Evolutionary conservation across 2,329 filamentous ascomycete species (phyloP).

Genomic region (Chlorencoelia australis): DNA sequence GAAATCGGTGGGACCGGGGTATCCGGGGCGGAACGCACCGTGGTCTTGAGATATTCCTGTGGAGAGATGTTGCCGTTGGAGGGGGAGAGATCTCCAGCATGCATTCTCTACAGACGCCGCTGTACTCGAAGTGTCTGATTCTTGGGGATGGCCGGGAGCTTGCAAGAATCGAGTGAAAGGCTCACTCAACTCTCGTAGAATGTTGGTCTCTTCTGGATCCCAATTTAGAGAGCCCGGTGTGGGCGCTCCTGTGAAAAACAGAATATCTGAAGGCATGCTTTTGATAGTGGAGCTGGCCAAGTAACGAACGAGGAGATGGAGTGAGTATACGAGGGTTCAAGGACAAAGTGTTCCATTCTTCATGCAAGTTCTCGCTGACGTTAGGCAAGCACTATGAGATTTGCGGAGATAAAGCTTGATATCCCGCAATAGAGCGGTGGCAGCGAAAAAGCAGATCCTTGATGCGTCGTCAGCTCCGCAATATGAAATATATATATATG

Average conservation of each 20-base stretch:
- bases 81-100: conserved; percentile 44
- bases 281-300: too few species aligned
- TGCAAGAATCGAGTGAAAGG: conserved; percentile 33
- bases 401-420: background rate
- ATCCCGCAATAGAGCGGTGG: background rate
- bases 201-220: conserved; percentile 35
- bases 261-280: conserved; percentile 4
- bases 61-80: conserved; percentile 36
- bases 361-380: too few species aligned
- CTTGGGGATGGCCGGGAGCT: too few species aligned
- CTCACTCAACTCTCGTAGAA: conserved; percentile 38
- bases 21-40: conserved; percentile 24
- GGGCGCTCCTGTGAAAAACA: conserved; percentile 37
- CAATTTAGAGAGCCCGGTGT: conserved; percentile 42
- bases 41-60: conserved; percentile 43
- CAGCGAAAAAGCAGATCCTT: conserved; percentile 4
- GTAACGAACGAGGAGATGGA: too few species aligned
- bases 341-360: too few species aligned
- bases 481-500: too few species aligned
- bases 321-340: too few species aligned
- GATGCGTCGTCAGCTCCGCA: too few species aligned
- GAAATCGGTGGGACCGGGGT: conserved; percentile 32
- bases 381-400: too few species aligned
- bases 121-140: too few species aligned
- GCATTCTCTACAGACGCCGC: too few species aligned